Evolutionary conservation across 140 eudicot genomes (phyloP), one percentile per base, ranked within the genome.

Genomic region (Ambrosia hybrid): DNA sequence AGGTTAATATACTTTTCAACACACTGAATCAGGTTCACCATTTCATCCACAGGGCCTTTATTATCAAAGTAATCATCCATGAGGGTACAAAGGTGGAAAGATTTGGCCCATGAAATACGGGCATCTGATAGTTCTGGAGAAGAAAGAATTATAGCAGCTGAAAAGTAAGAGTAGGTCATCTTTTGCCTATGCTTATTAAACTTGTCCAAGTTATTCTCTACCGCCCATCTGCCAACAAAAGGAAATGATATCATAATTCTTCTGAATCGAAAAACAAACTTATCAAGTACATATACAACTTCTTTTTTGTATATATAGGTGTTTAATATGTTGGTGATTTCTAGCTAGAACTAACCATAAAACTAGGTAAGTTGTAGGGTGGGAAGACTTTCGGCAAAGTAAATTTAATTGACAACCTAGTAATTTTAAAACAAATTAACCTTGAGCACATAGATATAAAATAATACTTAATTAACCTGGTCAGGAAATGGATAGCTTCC

Each of bases 41-140:
- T 56, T 78, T 92, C 98, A 66, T 85, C 90, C 37, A 76, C 26
- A 52, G 92, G 73, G 12, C 96, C 96, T 41, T 85, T 87, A 73
- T 81, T 74, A 57, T 91, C 98, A 66, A 89, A 89, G 79, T 89
- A 91, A 79, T 91, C 98, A 76, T 91, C 98, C 46, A 86, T 78
- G 65, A 86, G 79, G 0, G 90, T 82, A 6, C 86, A 78, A 36
- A 91, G 84, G 6, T 83, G 80, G 46, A 80, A 73, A 76, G 75
- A 85, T 73, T 92, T 89, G 33, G 92, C 91, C 92, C 90, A 89
- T 52, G 95, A 71, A 38, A 89, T 74, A 21, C 98, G 96, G 6
- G 96, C 96, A 73, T 89, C 89, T 36, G 26, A 21, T 21, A 21
- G 26, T 21, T 21, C 26, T 21, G 26, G 96, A 62, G 90, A 36